These are phyloP conservation scores for Naganishia onofrii DNA, from an alignment of 768 basidiomycete species.

Conservation along the genomic window DNA sequence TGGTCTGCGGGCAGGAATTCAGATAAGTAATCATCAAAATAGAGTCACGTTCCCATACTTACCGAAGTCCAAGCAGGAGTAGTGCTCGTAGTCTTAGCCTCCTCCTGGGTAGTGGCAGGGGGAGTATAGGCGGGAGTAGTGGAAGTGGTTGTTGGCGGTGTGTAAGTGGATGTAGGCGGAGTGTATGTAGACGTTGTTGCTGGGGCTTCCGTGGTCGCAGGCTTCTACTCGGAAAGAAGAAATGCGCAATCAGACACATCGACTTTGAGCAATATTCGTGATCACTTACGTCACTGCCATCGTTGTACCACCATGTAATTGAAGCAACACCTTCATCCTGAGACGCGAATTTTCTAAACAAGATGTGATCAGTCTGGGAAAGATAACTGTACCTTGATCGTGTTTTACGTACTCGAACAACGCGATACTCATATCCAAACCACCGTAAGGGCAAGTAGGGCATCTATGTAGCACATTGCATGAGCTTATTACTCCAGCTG, in stretches of 20 bases:
- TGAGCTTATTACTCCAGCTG: not conserved
- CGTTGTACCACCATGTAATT: constrained; percentile 35
- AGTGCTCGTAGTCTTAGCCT: constrained; percentile 1
- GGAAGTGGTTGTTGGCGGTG: constrained; percentile 26
- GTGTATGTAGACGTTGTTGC: constrained; percentile 19
- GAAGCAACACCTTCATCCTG: constrained; percentile 31
- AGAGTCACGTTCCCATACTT: not conserved
- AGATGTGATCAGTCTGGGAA: not conserved
- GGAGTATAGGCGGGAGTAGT: constrained; percentile 30
- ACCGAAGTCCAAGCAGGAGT: constrained; percentile 24
- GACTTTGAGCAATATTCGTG: not conserved
- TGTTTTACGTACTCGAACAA: constrained; percentile 26
- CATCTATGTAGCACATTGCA: constrained; percentile 18
- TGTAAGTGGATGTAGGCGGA: constrained; percentile 24
- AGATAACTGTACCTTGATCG: not conserved
- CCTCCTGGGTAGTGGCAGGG: constrained; percentile 9
- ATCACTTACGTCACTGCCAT: constrained; percentile 24
- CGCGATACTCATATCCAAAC: constrained; percentile 31
- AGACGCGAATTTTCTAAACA: constrained; percentile 27
- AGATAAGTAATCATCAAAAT: not conserved
- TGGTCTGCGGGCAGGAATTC: not conserved
- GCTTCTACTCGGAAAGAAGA: not conserved
- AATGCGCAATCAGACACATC: not conserved
- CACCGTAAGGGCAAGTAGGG: constrained; percentile 33
- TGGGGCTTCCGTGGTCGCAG: constrained; percentile 15